Conservation (phyloP, 1,139 yeast genomes). For the Candida sanyaensis region DNA sequence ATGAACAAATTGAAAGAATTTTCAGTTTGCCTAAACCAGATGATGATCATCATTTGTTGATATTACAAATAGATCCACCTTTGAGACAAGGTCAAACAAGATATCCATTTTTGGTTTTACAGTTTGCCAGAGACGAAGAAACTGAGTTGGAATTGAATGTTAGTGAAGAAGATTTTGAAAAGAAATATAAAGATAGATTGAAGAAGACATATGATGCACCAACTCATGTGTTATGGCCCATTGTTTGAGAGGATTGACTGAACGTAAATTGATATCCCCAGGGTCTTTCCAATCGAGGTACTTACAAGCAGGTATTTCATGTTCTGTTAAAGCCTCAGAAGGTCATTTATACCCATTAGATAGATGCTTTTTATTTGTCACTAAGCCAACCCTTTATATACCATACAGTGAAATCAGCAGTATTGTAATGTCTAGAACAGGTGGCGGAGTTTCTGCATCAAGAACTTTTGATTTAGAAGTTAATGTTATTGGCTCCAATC, state of each 20-base stretch:
- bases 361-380: constrained; percentile 84
- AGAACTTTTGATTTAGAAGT: constrained; percentile 94
- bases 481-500: constrained; percentile 62
- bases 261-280: constrained; percentile 81
- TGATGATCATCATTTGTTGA: constrained; percentile 83
- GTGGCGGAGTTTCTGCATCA: constrained; percentile 73
- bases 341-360: constrained; percentile 92
- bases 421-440: constrained; percentile 87
- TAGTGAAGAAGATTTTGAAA: constrained; percentile 77
- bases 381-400: constrained; percentile 91
- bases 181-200: constrained; percentile 74
- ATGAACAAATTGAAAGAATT: constrained; percentile 84
- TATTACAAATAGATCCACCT: constrained; percentile 94
- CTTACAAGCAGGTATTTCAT: constrained; percentile 81
- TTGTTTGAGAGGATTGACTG: constrained; percentile 87
- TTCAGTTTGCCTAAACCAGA: constrained; percentile 94
- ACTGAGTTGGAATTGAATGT: constrained; percentile 87
- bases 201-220: constrained; percentile 78
- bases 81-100: constrained; percentile 89
- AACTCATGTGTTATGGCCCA: constrained; percentile 89
- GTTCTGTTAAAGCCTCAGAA: constrained; percentile 94
- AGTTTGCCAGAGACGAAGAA: constrained; percentile 87
- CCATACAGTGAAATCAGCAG: constrained; percentile 80
- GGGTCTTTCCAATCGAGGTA: constrained; percentile 78
- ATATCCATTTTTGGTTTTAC: constrained; percentile 89